Base-by-base conservation (phyloP, 129 eudicot genomes). In the Flaveria brownii region DNA sequence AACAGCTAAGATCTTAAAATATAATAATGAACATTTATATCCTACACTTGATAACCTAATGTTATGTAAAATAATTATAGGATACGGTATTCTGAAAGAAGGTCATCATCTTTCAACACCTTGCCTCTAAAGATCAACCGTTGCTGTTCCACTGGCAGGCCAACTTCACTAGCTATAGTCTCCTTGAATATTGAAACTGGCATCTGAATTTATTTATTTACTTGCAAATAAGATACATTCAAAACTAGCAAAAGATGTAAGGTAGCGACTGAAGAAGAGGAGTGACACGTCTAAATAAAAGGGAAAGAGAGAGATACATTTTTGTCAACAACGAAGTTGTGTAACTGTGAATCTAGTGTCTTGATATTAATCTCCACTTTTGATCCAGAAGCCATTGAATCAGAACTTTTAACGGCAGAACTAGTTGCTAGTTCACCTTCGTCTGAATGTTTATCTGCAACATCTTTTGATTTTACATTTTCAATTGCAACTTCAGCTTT, bases 81-180 rank as follows among this genome's bases (percentile, higher is more conserved):
- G 99, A 94, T 94, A 94, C 99, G 87, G 50, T 94, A 94, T 67
- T 86, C 94, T 5, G 97, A 91, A 74, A 94, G 93, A 78, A 30
- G 87, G 83, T 87, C 90, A n/a, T 87, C 88, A 71, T 94, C 97
- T 86, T 91, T 94, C 84, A 94, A 76, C 60, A 91, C 96, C 82
- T 94, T 94, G 80, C 99, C 99, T 85, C 97, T 87, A 68, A 94
- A 94, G 81, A 94, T 94, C 47, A 94, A 87, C 13, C 96, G 86
- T 16, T 89, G 96, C 62, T 89, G 97, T 54, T 81, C 97, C 47
- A 94, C 96, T 15, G 97, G 89, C 46, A 94, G 86, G 57, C 87
- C 92, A 60, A 84, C 78, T 83, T 87, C 73, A 80, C 77, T 68
- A 60, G 97, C 92, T 74, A 94, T 82, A 60, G 86, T 91, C 86